Evolutionary conservation across 2,329 filamentous ascomycete genomes (phyloP).

Genomic region (Microsporum canis): DNA sequence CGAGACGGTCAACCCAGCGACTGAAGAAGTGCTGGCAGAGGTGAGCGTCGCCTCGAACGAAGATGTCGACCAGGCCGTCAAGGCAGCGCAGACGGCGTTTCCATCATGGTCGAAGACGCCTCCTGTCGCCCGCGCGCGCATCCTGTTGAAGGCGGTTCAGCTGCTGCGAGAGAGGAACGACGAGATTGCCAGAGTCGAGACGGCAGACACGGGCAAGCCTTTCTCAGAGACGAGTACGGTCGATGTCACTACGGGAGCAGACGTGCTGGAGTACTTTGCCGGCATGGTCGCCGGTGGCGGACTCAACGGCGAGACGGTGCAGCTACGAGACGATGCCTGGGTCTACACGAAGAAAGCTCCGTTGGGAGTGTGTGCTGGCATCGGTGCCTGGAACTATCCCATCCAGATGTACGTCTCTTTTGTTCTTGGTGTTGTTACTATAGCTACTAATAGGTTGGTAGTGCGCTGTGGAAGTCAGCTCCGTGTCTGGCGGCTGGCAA

Average conservation of each 20-base stretch:
- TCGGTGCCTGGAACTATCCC: slow-evolving; percentile 87
- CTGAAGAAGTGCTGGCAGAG: slow-evolving; percentile 54
- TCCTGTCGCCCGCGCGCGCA: slow-evolving; percentile 60
- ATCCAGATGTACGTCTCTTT: slow-evolving; percentile 54
- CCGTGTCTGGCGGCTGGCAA: slow-evolving; percentile 78
- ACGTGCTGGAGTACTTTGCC: slow-evolving; percentile 79
- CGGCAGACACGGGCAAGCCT: slow-evolving; percentile 75
- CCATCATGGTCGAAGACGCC: slow-evolving; percentile 64
- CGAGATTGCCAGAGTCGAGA: slow-evolving; percentile 66
- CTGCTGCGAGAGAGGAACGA: slow-evolving; percentile 68
- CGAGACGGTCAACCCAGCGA: slow-evolving; percentile 63
- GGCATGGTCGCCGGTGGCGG: slow-evolving; percentile 66
- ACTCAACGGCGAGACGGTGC: slow-evolving; percentile 67
- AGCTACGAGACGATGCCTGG: slow-evolving; percentile 63
- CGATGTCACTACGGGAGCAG: slow-evolving; percentile 70
- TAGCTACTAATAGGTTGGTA: slow-evolving; percentile 12
- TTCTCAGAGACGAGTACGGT: slow-evolving; percentile 75
- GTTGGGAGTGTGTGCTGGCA: slow-evolving; percentile 72
- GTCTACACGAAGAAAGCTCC: slow-evolving; percentile 74
- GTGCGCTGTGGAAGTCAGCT: slow-evolving; percentile 75
- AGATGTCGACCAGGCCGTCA: slow-evolving; percentile 61
- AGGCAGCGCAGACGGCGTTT: slow-evolving; percentile 61
- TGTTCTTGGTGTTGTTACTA: background rate
- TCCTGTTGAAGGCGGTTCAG: slow-evolving; percentile 64
- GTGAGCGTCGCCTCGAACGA: slow-evolving; percentile 57